Conservation (phyloP, 2,329 filamentous ascomycete genomes). For the Cladosporium sp. region DNA sequence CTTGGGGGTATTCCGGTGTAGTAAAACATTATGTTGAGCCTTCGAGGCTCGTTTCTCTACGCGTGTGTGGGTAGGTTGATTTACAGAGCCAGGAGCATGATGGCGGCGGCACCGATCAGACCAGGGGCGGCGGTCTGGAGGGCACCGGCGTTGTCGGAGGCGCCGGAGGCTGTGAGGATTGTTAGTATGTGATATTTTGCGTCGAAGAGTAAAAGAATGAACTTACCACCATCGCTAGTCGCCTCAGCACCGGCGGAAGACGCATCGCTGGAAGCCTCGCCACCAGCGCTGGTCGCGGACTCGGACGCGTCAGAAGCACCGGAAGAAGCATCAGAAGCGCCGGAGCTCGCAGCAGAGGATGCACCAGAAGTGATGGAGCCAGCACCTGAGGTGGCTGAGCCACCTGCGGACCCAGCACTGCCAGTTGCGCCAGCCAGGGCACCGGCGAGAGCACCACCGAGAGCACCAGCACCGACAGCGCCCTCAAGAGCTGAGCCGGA, state of each 20-base stretch:
- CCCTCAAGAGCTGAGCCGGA: slow-evolving; percentile 17
- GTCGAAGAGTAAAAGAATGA: slow-evolving; percentile 1
- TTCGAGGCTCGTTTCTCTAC: background rate
- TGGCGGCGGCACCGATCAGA: slow-evolving; percentile 30
- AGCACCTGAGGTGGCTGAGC: slow-evolving; percentile 10
- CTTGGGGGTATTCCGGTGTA: background rate
- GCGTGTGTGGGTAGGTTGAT: background rate
- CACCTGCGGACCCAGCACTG: slow-evolving; percentile 10
- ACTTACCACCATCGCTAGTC: slow-evolving; percentile 3
- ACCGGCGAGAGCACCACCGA: slow-evolving; percentile 14
- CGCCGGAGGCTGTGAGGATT: background rate
- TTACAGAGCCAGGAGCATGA: slow-evolving; percentile 41
- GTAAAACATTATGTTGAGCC: slow-evolving; percentile 8
- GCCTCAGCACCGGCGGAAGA: slow-evolving; percentile 13
- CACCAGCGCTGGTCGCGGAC: background rate
- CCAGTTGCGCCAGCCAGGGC: slow-evolving; percentile 11
- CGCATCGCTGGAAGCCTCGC: background rate
- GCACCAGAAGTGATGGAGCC: slow-evolving; percentile 17
- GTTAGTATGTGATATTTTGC: background rate
- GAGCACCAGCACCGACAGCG: slow-evolving; percentile 12
- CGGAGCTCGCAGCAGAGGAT: slow-evolving; percentile 12
- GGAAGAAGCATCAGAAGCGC: slow-evolving; percentile 12
- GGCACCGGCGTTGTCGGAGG: slow-evolving; percentile 15
- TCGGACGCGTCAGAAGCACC: background rate
- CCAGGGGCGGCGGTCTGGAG: slow-evolving; percentile 30